These are phyloP conservation scores for Fraxinus sp. DNA, from an alignment of 305 asterid genomes.

Conservation along the genomic window DNA sequence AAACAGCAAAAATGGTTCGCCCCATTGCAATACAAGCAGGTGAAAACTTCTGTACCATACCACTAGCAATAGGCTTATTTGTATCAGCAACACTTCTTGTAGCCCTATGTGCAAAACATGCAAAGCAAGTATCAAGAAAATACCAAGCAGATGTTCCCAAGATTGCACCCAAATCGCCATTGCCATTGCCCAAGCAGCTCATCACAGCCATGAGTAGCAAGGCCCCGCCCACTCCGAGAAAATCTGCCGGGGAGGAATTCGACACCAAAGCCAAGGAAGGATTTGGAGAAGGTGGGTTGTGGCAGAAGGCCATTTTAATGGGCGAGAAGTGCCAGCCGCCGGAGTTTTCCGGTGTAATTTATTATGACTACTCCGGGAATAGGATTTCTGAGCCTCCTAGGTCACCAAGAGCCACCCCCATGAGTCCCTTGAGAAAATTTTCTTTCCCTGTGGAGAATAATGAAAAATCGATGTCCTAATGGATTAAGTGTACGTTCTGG, in stretches of 20 bases:
- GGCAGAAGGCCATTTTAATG: constrained; percentile 85
- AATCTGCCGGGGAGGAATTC: background rate
- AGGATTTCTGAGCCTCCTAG: constrained; percentile 70
- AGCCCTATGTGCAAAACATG: constrained; percentile 62
- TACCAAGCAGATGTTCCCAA: constrained; percentile 22
- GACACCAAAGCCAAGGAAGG: constrained; percentile 14
- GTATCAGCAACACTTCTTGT: constrained; percentile 50
- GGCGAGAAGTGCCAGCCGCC: constrained; percentile 87
- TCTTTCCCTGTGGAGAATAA: constrained; percentile 23
- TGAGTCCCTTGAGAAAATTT: constrained; percentile 46
- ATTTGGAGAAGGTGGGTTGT: constrained; percentile 46
- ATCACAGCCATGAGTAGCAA: constrained; percentile 31
- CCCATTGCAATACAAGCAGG: constrained; percentile 29
- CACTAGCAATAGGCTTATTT: constrained; percentile 56
- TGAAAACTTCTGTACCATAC: constrained; percentile 33
- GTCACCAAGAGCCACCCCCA: constrained; percentile 47
- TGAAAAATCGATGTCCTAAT: constrained; percentile 18
- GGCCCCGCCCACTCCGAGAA: constrained; percentile 34
- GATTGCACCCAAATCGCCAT: constrained; percentile 23
- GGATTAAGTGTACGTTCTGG: background rate
- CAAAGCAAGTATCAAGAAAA: constrained; percentile 25
- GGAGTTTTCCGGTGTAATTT: constrained; percentile 69
- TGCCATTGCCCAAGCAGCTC: constrained; percentile 37
- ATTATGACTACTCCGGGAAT: constrained; percentile 63
- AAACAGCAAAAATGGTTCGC: constrained; percentile 47